Percentiles rank a stretch among this genome's conserved stretches.
Evolutionary conservation across 495 filamentous ascomycete genomes (phyloP).

Genomic region (Bombardia bombarda): DNA sequence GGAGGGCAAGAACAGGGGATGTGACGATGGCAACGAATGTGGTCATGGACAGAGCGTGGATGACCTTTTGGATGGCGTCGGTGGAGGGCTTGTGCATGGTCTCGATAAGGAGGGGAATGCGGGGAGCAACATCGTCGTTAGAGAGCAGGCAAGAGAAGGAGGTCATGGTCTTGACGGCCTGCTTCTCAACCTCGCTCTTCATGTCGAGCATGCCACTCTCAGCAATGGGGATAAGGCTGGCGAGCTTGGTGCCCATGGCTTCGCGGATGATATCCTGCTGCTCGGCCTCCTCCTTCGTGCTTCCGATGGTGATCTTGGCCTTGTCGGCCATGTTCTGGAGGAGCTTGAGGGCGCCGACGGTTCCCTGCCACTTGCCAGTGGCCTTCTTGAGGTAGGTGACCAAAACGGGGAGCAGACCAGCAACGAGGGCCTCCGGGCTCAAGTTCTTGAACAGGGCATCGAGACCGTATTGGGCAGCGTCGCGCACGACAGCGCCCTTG

Average conservation of each 20-base stretch:
- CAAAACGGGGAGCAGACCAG: conserved; percentile 68
- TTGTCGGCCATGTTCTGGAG: conserved; percentile 89
- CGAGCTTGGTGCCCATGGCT: conserved; percentile 85
- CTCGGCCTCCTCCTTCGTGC: conserved; percentile 67
- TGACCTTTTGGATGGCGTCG: conserved; percentile 86
- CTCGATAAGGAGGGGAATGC: conserved; percentile 88
- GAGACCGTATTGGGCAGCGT: conserved; percentile 88
- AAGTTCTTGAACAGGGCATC: conserved; percentile 78
- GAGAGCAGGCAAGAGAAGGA: conserved; percentile 83
- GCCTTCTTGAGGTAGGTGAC: conserved; percentile 66
- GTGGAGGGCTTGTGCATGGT: conserved; percentile 91
- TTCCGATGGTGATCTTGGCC: conserved; percentile 74
- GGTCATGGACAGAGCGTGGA: conserved; percentile 95
- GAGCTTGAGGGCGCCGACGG: conserved; percentile 72
- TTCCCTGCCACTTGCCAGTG: conserved; percentile 92
- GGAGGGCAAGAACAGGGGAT: conserved; percentile 93
- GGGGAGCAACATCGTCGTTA: conserved; percentile 92
- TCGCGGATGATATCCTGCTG: conserved; percentile 84
- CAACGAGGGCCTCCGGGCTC: conserved; percentile 71
- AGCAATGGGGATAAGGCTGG: conserved; percentile 82
- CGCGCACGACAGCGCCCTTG: conserved; percentile 80
- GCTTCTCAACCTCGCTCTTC: conserved; percentile 83
- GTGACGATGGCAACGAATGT: conserved; percentile 97
- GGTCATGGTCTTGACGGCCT: conserved; percentile 83
- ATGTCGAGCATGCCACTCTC: conserved; percentile 95